Evolutionary conservation across 768 basidiomycete species (phyloP), one percentile per base, ranked within the genome.

Genomic region (Lyophyllum shimeji): DNA sequence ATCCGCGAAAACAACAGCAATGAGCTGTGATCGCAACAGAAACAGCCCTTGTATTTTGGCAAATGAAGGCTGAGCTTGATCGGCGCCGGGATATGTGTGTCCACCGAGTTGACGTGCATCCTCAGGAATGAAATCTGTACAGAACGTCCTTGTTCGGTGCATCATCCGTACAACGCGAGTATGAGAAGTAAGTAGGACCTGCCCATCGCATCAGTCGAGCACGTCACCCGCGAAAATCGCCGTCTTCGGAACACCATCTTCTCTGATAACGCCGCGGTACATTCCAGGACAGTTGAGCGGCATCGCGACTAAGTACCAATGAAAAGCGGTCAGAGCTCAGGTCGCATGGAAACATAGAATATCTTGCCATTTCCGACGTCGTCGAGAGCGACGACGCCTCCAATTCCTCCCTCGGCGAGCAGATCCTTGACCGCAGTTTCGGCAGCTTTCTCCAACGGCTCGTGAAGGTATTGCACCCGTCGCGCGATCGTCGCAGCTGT

Each of bases 161-260:
- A 44, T 2, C 43, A 29, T 46, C 12, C 45, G 27, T 46, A 27
- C 20, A 44, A 18, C 20, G 20, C 6, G 40, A 7, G n/a, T 11
- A 42, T 3, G 40, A 42, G 11, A 17, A 37, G 11, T 33, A 43
- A 6, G 40, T 24, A 12, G 43, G 3, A 12, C 11, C 27, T 15
- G 45, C 45, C 25, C 21, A 25, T 13, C 51, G 24, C 21, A 27
- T 47, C 25, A 64, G 31, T 63, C 65, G 7, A 82, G 65, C 15
- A 73, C 74, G 46, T 93, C 91, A 58, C 91, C 89, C 18, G 72
- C 72, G 68, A 93, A 93, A 50, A 93, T 90, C 11, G 90, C 91
- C 0, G 86, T 89, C 69, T 82, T 82, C 0, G 89, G 78, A 7
- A 84, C 66, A 9, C 90, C 91, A 56, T 93, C 88, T 59, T 77